Evolutionary conservation across 495 filamentous ascomycete species (phyloP), one percentile per base, ranked within the genome.

Genomic region (Penicillium coffeae): DNA sequence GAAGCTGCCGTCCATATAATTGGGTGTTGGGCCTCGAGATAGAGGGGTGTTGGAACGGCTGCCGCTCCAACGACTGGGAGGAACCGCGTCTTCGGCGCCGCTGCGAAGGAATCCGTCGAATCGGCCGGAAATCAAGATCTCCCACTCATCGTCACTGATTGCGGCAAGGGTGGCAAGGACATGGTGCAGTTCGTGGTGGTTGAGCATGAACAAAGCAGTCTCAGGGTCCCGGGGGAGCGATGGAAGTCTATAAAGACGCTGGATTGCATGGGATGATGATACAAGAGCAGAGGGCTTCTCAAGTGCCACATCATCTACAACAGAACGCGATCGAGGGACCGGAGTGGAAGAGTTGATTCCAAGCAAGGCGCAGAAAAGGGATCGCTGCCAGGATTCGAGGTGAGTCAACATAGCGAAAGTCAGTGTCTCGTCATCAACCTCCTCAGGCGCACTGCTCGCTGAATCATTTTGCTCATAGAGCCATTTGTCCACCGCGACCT

Each of bases 101-200:
- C 88, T 91, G 81, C 91, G 93, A 15, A 98, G 80, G 71, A 98
- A 97, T 3, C 92, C 92, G 62, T 98, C 93, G 59, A 99, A 97
- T 32, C 92, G 89, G 20, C 94, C 94, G 0, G 92, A 96, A 21
- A 86, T 88, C 22, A 99, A 79, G 35, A 99, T 91, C 33, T 99
- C 94, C 90, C 95, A 96, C 63, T 99, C 94, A 13, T 82, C 83
- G 21, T 85, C 77, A 54, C 81, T 90, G 59, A 99, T 90, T 33
- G 86, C 85, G 14, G 89, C 84, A 21, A 99, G 81, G 1, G 93
- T 96, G 21, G 85, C 81, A 18, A 99, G 81, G 9, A 95, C 82
- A 56, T 89, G 84, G 62, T 97, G 94, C 33, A 94, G 74, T 20
- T 74, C 69, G 0, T 84, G 86, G 63, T 97, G 85, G 50, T 85